These are phyloP conservation scores for Colletotrichum karsti DNA, from an alignment of 2,329 filamentous ascomycete species.

Conservation along the genomic window DNA sequence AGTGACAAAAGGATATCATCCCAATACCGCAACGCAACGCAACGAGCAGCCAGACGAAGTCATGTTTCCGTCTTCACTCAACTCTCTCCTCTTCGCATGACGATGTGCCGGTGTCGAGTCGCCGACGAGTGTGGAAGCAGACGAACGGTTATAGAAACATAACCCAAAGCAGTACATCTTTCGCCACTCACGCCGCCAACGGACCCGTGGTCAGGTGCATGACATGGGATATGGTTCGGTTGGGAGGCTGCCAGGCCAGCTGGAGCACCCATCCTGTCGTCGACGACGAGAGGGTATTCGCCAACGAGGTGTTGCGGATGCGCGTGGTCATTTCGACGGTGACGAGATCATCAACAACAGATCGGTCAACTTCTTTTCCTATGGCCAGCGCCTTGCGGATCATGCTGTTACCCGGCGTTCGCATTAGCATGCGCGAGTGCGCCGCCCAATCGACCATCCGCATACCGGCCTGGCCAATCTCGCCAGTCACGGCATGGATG, in stretches of 20 bases:
- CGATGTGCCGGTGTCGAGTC: not conserved
- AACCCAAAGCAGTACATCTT: not conserved
- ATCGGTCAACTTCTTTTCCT: not conserved
- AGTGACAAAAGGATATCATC: conserved; percentile 25
- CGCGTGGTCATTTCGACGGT: conserved; percentile 19
- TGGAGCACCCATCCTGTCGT: conserved; percentile 17
- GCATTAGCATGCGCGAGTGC: conserved; percentile 1
- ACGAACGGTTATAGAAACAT: not conserved
- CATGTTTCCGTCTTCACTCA: not conserved
- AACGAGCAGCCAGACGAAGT: not conserved
- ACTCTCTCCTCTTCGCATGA: not conserved
- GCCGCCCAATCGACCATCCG: conserved; percentile 7
- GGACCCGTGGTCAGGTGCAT: conserved; percentile 25
- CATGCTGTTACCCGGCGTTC: conserved; percentile 18
- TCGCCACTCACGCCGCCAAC: not conserved
- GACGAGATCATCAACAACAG: conserved; percentile 13
- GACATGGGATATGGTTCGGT: conserved; percentile 17
- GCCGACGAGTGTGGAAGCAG: not conserved
- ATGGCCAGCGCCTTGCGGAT: conserved; percentile 4
- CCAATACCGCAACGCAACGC: not conserved
- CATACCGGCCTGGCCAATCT: conserved; percentile 16
- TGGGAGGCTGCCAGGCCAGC: conserved; percentile 26
- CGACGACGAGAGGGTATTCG: not conserved
- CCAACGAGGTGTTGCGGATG: not conserved
- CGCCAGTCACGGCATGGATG: conserved; percentile 12